A percentile compares a stretch with the other conserved stretches of the same genome.
These are phyloP conservation scores for Urochloa ruziziensis DNA, from an alignment of 176 grass and related monocot species.

Conservation along the genomic window DNA sequence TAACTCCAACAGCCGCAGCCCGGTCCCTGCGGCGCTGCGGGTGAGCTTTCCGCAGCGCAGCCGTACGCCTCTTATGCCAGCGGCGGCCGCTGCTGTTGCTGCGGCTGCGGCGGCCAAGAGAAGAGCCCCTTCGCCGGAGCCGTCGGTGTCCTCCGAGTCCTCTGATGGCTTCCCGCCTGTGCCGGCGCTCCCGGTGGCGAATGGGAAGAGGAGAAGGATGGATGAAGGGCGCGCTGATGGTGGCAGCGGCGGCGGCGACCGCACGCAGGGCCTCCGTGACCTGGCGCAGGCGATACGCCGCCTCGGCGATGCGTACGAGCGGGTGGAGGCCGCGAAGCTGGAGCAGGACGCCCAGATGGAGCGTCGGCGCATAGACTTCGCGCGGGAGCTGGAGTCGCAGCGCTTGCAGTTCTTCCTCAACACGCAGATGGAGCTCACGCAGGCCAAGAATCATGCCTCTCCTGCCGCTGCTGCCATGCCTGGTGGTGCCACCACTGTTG, in stretches of 20 bases:
- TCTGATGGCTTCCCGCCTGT: constrained; percentile 80
- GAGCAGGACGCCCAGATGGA: constrained; percentile 72
- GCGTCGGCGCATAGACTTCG: constrained; percentile 73
- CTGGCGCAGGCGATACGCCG: constrained; percentile 57
- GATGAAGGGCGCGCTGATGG: constrained; percentile 20
- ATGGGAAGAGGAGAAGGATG: constrained; percentile 54
- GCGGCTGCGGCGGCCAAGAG: not conserved
- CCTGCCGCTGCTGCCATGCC: not conserved
- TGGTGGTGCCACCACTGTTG: not conserved
- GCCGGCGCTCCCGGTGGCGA: constrained; percentile 31
- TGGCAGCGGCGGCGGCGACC: not conserved
- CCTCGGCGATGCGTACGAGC: constrained; percentile 77
- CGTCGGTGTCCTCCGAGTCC: constrained; percentile 52
- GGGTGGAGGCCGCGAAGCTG: constrained; percentile 73
- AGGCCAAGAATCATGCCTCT: constrained; percentile 41
- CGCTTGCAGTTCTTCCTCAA: constrained; percentile 92
- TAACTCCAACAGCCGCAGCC: constrained; percentile 30
- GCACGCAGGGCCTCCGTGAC: constrained; percentile 41
- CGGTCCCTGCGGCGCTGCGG: constrained; percentile 39
- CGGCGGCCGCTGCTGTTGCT: not conserved
- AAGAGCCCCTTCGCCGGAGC: constrained; percentile 33
- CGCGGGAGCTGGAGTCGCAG: constrained; percentile 72
- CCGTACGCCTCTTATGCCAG: constrained; percentile 40
- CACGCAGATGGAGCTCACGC: constrained; percentile 78
- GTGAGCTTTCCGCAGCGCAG: constrained; percentile 65